Base-by-base conservation (phyloP, 257 asterid species). In the Agastache rugosa region DNA sequence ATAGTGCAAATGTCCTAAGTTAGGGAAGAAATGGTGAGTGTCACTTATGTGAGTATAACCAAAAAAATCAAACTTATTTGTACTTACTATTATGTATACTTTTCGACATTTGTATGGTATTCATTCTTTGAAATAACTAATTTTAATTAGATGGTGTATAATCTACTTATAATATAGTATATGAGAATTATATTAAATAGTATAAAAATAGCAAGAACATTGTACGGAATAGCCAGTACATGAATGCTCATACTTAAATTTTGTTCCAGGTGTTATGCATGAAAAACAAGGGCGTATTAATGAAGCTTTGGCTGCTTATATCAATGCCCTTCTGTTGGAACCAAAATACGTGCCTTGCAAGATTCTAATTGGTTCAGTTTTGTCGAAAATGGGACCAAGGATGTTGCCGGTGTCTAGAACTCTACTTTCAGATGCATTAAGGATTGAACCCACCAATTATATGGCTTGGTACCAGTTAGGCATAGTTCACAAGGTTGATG, bases 381-480 rank as follows among this genome's bases (percentile, higher is more conserved):
- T 92, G 83, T 71, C 80, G 53, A 85, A 83, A 59, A 85, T 83
- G 89, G 96, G 91, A 53, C 42, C 86, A 12, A 81, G 81, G 68
- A 90, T 91, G 98, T 79, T 89, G 83, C 96, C 97, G 0, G 86
- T 91, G 69, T 93, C 97, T 11, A 76, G 98, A 85, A 84, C 96
- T 47, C 79, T 92, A 56, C 91, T 95, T 41, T 88, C 99, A 0
- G 99, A 95, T 68, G 99, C 98, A 51, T 79, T 95, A 39, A 85
- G 93, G 77, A 75, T 92, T 1, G 98, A 92, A 69, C 97, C 98
- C 5, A 95, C 96, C 42, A 95, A 88, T 79, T 81, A 83, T 42
- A 67, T 80, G 87, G 99, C 99, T 16, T 95, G 99, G 99, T 85
- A 79, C 80, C 87, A 90, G 62, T 72, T 95, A 86, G 99, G 96